A percentile compares a stretch with the other conserved stretches of the same genome.
These are phyloP conservation scores for Venturia nashicola DNA, from an alignment of 2,329 filamentous ascomycete genomes.

Conservation along the genomic window DNA sequence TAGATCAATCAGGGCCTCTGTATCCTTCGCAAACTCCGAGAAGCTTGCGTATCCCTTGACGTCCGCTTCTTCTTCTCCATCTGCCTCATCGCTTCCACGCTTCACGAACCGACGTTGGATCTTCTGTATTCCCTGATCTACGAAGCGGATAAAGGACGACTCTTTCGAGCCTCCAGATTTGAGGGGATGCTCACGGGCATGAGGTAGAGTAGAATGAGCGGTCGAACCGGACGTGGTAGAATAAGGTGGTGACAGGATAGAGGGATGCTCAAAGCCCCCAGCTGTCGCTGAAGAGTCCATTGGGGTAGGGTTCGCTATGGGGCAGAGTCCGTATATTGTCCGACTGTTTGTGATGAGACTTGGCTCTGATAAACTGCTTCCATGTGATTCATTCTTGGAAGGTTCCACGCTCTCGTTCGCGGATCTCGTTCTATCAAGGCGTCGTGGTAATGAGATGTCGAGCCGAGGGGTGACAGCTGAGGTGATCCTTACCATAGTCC, in stretches of 20 bases:
- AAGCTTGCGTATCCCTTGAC: slow-evolving; percentile 45
- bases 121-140: slow-evolving; percentile 39
- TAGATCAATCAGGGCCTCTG: slow-evolving; percentile 64
- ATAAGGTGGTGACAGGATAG: slow-evolving; percentile 30
- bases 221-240: slow-evolving; percentile 20
- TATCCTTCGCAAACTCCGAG: slow-evolving; percentile 57
- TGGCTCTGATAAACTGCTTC: background rate
- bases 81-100: slow-evolving; percentile 19
- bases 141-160: slow-evolving; percentile 42
- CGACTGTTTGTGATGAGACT: background rate
- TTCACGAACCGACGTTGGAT: slow-evolving; percentile 42
- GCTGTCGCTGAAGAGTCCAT: background rate
- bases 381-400: background rate
- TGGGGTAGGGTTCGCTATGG: background rate
- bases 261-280: slow-evolving; percentile 8
- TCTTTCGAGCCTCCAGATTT: slow-evolving; percentile 46
- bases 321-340: too few relatives aligned
- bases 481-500: background rate
- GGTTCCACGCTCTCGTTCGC: background rate
- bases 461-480: background rate
- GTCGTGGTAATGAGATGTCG: background rate
- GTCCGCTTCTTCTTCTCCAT: background rate
- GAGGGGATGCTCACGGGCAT: slow-evolving; percentile 40
- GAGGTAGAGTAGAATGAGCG: slow-evolving; percentile 33
- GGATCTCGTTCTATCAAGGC: background rate